phyloP scores from a whole-genome alignment of 2,329 filamentous ascomycete genomes.

The Cladosporium halotolerans region DNA sequence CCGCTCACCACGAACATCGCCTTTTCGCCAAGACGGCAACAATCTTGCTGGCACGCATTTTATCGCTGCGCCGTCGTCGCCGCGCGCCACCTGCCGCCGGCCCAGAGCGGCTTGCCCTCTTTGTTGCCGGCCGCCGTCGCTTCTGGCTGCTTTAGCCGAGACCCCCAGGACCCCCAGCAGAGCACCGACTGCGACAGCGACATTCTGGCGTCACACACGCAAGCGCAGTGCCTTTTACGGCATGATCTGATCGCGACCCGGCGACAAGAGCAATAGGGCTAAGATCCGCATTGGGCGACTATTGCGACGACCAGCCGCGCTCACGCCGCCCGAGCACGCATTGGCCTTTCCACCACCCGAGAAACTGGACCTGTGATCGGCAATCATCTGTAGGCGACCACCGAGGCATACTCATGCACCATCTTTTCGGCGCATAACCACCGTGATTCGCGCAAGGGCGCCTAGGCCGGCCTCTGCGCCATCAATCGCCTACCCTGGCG shows the following conservation, averaged over 20 bases:
- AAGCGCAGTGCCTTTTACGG: background rate
- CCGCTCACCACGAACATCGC: too few species aligned
- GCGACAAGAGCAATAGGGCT: background rate
- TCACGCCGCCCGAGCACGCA: background rate
- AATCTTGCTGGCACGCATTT: background rate
- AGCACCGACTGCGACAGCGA: background rate
- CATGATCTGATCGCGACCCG: background rate
- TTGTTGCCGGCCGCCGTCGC: conserved; percentile 1
- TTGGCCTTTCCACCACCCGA: background rate
- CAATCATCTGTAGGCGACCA: background rate
- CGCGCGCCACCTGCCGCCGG: background rate
- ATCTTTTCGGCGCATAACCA: background rate
- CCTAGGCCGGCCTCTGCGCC: conserved; percentile 3
- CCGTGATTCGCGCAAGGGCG: conserved; percentile 9
- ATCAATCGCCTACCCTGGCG: conserved; percentile 26
- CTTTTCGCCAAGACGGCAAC: too few species aligned
- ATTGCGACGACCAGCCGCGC: background rate
- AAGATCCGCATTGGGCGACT: conserved; percentile 7
- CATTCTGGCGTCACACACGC: background rate
- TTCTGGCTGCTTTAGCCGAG: conserved; percentile 3
- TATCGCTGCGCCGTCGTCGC: background rate
- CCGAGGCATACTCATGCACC: conserved; percentile 1
- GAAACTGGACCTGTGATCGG: conserved; percentile 2
- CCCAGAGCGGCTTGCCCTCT: background rate
- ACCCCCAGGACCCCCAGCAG: background rate